These are phyloP conservation scores for Phialocephala subalpina DNA, from an alignment of 2,329 filamentous ascomycete genomes.

Conservation along the genomic window DNA sequence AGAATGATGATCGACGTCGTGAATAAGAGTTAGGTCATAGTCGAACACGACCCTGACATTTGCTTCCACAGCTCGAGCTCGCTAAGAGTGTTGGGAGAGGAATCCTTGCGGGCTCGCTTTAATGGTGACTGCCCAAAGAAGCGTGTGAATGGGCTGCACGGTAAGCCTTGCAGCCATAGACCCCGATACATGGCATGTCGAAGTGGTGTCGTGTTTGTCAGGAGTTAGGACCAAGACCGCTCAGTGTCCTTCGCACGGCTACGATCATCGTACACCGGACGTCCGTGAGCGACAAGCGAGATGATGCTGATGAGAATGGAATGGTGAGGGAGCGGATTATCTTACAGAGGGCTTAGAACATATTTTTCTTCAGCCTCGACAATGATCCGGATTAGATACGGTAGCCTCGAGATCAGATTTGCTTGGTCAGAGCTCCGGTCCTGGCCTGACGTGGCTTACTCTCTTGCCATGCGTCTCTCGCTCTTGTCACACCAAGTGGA, in stretches of 20 bases:
- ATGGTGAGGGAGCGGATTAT: not conserved
- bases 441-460: not conserved
- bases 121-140: not conserved
- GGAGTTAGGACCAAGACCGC: not conserved
- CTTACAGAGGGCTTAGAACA: not conserved
- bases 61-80: not conserved
- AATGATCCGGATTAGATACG: not conserved
- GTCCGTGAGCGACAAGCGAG: not conserved
- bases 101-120: not conserved
- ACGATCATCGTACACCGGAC: not conserved
- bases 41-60: not conserved
- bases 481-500: not conserved
- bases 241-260: constrained; percentile 5
- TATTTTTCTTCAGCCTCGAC: constrained; percentile 8
- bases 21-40: not conserved
- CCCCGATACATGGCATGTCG: constrained; percentile 21
- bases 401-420: not conserved
- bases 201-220: not conserved
- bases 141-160: constrained; percentile 3
- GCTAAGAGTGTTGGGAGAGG: not conserved
- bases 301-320: not conserved
- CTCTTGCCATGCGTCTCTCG: not conserved
- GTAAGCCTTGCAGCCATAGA: constrained; percentile 13
- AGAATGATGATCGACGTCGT: constrained; percentile 2
- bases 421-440: constrained; percentile 3